Evolutionary conservation across 257 asterid genomes (phyloP).

Genomic region (Solanum boliviense): DNA sequence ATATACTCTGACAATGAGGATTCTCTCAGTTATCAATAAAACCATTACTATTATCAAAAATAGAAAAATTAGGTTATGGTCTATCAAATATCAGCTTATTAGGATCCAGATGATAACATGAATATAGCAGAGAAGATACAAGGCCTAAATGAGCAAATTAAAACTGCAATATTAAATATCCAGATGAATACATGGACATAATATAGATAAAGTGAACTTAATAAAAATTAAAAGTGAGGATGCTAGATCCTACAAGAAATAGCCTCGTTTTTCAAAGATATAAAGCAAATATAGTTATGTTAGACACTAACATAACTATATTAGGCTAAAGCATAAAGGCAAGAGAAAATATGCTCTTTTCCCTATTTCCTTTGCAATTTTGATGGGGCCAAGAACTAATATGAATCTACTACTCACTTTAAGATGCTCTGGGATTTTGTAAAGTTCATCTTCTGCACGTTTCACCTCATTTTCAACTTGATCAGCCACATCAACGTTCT

Average conservation of each 20-base stretch:
- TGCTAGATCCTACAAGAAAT: background rate
- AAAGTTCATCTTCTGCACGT: slow-evolving; percentile 84
- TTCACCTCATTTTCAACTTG: slow-evolving; percentile 59
- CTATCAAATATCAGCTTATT: background rate
- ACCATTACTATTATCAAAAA: background rate
- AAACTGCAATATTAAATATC: background rate
- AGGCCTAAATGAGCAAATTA: background rate
- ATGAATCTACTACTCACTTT: slow-evolving; percentile 37
- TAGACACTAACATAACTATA: background rate
- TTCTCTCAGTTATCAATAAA: background rate
- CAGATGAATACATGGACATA: background rate
- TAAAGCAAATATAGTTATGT: background rate
- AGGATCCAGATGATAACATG: background rate
- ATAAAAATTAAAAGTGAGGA: background rate
- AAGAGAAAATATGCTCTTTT: background rate
- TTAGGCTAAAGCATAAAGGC: background rate
- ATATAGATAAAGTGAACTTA: background rate
- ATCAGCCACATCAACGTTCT: slow-evolving; percentile 37
- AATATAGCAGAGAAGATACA: background rate
- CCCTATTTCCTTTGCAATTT: background rate
- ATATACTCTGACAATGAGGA: background rate
- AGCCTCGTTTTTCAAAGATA: background rate
- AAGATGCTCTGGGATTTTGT: slow-evolving; percentile 86
- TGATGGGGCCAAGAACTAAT: background rate
- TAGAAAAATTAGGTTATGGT: background rate